phyloP scores from a whole-genome alignment of 2,329 filamentous ascomycete genomes.

The Thelonectria discophora region DNA sequence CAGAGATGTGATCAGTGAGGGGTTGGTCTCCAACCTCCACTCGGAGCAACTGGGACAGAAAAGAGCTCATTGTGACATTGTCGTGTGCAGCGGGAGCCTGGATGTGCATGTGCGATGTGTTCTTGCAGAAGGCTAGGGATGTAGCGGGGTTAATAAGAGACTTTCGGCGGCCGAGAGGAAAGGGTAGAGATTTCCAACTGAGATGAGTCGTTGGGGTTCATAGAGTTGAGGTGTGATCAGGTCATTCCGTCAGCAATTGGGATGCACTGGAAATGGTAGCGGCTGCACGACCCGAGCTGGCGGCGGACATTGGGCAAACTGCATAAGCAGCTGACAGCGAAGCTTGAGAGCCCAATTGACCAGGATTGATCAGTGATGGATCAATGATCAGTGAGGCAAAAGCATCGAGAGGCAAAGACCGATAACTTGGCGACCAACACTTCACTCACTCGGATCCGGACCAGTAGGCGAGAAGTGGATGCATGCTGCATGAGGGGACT shows the following conservation, averaged over 20 bases:
- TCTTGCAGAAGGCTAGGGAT: conserved; percentile 1
- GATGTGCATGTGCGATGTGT: conserved; percentile 15
- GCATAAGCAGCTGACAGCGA: not conserved
- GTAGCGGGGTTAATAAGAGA: not conserved
- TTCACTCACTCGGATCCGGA: not conserved
- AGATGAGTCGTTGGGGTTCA: no score
- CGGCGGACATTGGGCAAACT: no score
- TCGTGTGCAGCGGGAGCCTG: conserved; percentile 2
- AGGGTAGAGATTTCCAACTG: not conserved
- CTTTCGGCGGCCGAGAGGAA: conserved; percentile 7
- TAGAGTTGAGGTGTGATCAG: not conserved
- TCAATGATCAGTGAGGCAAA: not conserved
- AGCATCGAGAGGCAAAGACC: no score
- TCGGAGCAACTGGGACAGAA: conserved; percentile 9
- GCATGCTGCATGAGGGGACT: not conserved
- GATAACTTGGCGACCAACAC: no score
- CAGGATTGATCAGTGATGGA: no score
- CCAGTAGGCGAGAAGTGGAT: not conserved
- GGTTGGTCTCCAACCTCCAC: conserved; percentile 14
- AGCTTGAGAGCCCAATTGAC: not conserved
- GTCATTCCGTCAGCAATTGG: not conserved
- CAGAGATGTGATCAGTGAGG: conserved; percentile 8
- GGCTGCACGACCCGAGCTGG: no score
- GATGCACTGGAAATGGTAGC: no score
- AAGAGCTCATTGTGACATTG: conserved; percentile 18